Conservation (phyloP, 495 filamentous ascomycete species). For the Penicillium steckii region DNA sequence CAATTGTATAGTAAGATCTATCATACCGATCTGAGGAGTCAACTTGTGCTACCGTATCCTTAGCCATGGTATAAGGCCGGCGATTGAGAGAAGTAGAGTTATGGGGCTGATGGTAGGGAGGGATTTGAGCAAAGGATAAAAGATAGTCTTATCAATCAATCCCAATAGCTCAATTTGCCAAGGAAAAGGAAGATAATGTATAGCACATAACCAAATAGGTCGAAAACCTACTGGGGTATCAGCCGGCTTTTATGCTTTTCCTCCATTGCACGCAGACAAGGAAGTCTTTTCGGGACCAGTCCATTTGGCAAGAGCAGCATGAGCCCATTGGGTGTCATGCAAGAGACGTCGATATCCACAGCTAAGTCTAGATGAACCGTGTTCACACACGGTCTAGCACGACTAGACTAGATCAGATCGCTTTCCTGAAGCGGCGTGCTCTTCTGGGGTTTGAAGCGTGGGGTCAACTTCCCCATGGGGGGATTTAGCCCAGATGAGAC, state of each 20-base stretch:
- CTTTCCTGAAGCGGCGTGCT: conserved; percentile 7
- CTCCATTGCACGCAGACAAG: background rate
- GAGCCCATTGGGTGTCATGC: conserved; percentile 3
- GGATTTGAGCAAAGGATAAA: background rate
- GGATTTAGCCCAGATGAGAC: background rate
- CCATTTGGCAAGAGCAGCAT: conserved; percentile 5
- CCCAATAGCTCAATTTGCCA: too few species aligned
- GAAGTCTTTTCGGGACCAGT: background rate
- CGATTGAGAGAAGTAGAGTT: background rate
- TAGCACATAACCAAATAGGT: too few species aligned
- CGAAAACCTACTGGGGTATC: background rate
- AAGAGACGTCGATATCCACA: background rate
- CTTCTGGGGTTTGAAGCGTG: conserved; percentile 2
- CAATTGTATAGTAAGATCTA: background rate
- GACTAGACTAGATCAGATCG: conserved; percentile 5
- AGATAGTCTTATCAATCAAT: too few species aligned
- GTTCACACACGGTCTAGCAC: background rate
- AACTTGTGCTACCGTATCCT: conserved; percentile 11
- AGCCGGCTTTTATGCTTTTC: conserved; percentile 14
- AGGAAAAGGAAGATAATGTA: too few species aligned
- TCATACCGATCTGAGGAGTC: background rate
- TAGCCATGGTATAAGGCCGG: background rate
- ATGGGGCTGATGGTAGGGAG: background rate
- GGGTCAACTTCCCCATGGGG: conserved; percentile 12
- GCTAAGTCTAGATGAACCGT: background rate